phyloP scores from a whole-genome alignment of 2,329 filamentous ascomycete species.

The Pseudonectria foliicola region DNA sequence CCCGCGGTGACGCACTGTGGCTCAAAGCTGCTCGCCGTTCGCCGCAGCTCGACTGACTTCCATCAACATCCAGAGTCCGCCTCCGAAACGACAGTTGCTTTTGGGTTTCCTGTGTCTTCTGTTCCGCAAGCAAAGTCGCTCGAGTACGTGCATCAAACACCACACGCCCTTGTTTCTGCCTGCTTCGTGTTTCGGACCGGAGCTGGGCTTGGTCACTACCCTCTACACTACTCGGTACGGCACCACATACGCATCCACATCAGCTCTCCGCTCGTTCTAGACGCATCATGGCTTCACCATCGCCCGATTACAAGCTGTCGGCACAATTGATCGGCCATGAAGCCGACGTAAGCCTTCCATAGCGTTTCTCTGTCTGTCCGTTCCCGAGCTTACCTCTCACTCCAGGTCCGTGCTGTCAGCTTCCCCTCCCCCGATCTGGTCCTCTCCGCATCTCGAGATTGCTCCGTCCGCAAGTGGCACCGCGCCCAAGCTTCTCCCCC shows the following conservation, averaged over 20 bases:
- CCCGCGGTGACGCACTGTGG: conserved; percentile 21
- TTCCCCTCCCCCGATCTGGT: conserved; percentile 68
- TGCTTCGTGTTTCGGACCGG: too few species aligned
- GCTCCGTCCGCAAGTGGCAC: conserved; percentile 82
- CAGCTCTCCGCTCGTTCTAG: conserved; percentile 9
- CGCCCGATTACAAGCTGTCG: conserved; percentile 88
- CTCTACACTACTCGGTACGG: too few species aligned
- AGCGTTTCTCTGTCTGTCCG: conserved; percentile 1
- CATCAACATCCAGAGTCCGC: conserved; percentile 17
- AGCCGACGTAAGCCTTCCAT: conserved; percentile 65
- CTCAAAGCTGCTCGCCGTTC: conserved; percentile 11
- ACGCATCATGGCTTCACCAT: conserved; percentile 8
- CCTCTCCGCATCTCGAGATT: conserved; percentile 85
- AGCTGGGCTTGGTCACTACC: too few species aligned
- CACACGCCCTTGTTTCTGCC: too few species aligned
- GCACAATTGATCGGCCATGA: conserved; percentile 84
- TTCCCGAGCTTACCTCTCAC: conserved; percentile 9
- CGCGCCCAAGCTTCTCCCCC: conserved; percentile 59
- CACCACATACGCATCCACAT: conserved; percentile 3
- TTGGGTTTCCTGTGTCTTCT: not conserved
- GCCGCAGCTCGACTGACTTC: conserved; percentile 21
- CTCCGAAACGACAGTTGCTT: not conserved
- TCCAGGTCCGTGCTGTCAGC: conserved; percentile 75
- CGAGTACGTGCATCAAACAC: too few species aligned
- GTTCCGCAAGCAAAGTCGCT: not conserved